A percentile compares a stretch with the other conserved stretches of the same genome.
These are phyloP conservation scores for Vigna radiata DNA, from an alignment of 306 rosid species.

Conservation along the genomic window DNA sequence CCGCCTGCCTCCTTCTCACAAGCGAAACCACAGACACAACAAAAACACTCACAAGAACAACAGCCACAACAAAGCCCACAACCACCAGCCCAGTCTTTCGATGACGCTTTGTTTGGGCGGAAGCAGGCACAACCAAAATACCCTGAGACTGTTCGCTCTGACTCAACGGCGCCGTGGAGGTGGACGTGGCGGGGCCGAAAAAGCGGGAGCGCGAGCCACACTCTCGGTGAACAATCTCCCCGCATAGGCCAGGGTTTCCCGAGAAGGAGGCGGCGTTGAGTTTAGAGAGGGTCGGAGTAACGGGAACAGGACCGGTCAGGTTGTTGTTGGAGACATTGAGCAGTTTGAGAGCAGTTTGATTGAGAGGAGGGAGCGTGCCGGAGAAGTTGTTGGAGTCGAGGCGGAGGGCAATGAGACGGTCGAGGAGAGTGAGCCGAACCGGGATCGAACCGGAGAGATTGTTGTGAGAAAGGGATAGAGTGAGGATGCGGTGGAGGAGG, in stretches of 20 bases:
- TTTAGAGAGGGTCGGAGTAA: slow-evolving; percentile 54
- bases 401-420: slow-evolving; percentile 62
- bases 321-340: slow-evolving; percentile 69
- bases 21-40: slow-evolving; percentile 46
- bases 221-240: slow-evolving; percentile 64
- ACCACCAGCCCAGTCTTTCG: slow-evolving; percentile 54
- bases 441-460: slow-evolving; percentile 69
- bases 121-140: slow-evolving; percentile 53
- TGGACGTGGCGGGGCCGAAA: slow-evolving; percentile 55
- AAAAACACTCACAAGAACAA: slow-evolving; percentile 46
- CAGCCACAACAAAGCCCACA: slow-evolving; percentile 55
- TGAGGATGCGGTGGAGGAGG: slow-evolving; percentile 61
- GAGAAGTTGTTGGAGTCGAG: slow-evolving; percentile 68
- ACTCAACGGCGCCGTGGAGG: slow-evolving; percentile 52
- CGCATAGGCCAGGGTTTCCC: slow-evolving; percentile 72
- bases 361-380: slow-evolving; percentile 69
- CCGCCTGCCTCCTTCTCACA: slow-evolving; percentile 35
- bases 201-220: slow-evolving; percentile 61
- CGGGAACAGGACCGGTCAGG: slow-evolving; percentile 72
- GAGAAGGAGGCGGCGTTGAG: slow-evolving; percentile 60
- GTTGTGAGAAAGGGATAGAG: slow-evolving; percentile 70
- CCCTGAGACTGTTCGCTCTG: slow-evolving; percentile 67
- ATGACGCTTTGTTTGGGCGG: slow-evolving; percentile 38
- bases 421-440: slow-evolving; percentile 44
- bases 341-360: slow-evolving; percentile 57